These are phyloP conservation scores for Camelina laxa DNA, from an alignment of 345 rosid genomes.

Conservation along the genomic window DNA sequence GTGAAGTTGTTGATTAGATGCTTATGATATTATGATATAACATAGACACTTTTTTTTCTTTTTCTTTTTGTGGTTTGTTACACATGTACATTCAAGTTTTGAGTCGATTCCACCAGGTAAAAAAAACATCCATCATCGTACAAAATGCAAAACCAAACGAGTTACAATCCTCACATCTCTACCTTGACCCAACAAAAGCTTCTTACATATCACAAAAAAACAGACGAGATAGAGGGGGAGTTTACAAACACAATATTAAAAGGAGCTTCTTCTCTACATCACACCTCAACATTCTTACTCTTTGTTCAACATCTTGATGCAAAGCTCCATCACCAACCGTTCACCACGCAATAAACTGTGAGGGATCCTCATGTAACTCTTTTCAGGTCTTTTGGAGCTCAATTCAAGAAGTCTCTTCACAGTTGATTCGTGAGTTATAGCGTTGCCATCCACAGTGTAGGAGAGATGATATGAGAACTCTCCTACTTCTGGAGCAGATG, in stretches of 20 bases:
- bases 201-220: no score
- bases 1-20: slow-evolving; percentile 67
- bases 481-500: no score
- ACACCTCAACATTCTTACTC: neutral
- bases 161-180: neutral
- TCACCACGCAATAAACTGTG: neutral
- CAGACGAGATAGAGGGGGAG: neutral
- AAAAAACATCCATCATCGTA: neutral
- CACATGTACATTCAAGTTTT: slow-evolving; percentile 23
- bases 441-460: no score
- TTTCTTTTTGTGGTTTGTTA: neutral
- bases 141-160: neutral
- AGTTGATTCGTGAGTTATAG: no score
- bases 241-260: neutral
- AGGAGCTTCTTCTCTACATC: neutral
- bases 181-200: neutral
- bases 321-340: neutral
- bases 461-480: no score
- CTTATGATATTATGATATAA: neutral
- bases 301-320: neutral
- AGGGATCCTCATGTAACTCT: no score
- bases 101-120: neutral
- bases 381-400: no score
- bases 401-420: no score
- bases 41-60: slow-evolving; percentile 1